A percentile compares a stretch with the other conserved stretches of the same genome.
Evolutionary conservation across 1,284 basidiomycete species (phyloP).

Genomic region (Papiliotrema fonsecae): DNA sequence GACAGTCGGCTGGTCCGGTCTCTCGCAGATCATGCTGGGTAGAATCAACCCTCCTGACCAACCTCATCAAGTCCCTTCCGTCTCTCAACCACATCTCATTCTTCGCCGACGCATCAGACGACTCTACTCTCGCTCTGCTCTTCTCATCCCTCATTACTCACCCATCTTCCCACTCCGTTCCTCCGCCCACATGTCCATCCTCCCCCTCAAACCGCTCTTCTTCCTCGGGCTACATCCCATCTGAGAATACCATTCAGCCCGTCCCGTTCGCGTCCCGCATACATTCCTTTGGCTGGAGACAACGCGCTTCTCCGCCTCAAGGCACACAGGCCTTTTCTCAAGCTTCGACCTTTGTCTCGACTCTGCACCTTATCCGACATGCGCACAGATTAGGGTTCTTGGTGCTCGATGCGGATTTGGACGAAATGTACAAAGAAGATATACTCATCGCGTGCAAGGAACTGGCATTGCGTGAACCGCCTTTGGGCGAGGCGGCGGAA

Average conservation of each 20-base stretch:
- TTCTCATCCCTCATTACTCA: conserved; percentile 32
- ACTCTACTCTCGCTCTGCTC: conserved; percentile 38
- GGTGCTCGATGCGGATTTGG: conserved; percentile 40
- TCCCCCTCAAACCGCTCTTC: conserved; percentile 16
- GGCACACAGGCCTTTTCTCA: conserved; percentile 29
- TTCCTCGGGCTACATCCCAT: conserved; percentile 3
- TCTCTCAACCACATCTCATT: conserved; percentile 38
- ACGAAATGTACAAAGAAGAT: conserved; percentile 29
- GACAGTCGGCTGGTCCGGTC: too few species aligned
- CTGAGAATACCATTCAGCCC: conserved; percentile 5
- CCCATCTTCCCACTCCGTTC: conserved; percentile 19
- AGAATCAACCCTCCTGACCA: conserved; percentile 33
- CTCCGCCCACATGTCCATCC: conserved; percentile 17
- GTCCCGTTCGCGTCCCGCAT: conserved; percentile 25
- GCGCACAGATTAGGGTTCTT: conserved; percentile 34
- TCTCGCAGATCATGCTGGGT: conserved; percentile 32
- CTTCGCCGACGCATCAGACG: conserved; percentile 44
- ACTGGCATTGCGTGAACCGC: conserved; percentile 18
- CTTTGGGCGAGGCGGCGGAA: conserved; percentile 16
- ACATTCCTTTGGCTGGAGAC: conserved; percentile 42
- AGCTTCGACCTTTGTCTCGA: conserved; percentile 36
- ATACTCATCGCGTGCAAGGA: conserved; percentile 26
- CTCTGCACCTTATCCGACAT: conserved; percentile 32
- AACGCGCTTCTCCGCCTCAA: conserved; percentile 31
- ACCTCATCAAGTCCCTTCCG: conserved; percentile 29